Evolutionary conservation across 176 grass and related monocot species (phyloP).

Genomic region (Olyra latifolia): DNA sequence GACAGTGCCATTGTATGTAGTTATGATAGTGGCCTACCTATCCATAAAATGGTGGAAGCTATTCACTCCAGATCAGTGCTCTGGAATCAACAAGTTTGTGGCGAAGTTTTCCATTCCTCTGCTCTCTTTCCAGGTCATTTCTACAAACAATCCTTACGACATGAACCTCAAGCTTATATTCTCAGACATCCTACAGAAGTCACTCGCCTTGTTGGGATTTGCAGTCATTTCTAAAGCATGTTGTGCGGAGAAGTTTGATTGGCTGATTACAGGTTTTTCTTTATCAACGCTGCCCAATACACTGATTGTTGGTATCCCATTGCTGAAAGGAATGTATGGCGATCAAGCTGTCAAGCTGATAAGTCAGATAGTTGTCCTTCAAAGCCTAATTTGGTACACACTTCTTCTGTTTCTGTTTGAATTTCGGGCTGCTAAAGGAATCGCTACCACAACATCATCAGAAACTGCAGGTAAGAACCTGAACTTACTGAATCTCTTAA

Average conservation of each 20-base stretch:
- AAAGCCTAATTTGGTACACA: slow-evolving; percentile 89
- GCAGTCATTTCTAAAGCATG: slow-evolving; percentile 48
- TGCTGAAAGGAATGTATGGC: slow-evolving; percentile 92
- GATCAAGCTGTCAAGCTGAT: slow-evolving; percentile 71
- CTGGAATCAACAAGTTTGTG: slow-evolving; percentile 90
- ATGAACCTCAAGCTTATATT: slow-evolving; percentile 83
- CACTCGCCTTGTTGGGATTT: slow-evolving; percentile 51
- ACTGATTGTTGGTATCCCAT: slow-evolving; percentile 84
- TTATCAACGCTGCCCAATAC: slow-evolving; percentile 88
- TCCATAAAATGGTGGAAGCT: slow-evolving; percentile 93
- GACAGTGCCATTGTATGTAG: slow-evolving; percentile 71
- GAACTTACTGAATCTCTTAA: slow-evolving; percentile 31
- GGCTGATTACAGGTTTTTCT: slow-evolving; percentile 88
- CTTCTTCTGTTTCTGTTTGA: slow-evolving; percentile 75
- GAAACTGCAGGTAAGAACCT: slow-evolving; percentile 59
- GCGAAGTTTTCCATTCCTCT: slow-evolving; percentile 89
- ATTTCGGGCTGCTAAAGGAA: slow-evolving; percentile 55
- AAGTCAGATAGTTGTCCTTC: slow-evolving; percentile 91
- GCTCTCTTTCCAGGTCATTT: slow-evolving; percentile 91
- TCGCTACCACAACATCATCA: slow-evolving; percentile 41
- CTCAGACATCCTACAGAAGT: slow-evolving; percentile 77
- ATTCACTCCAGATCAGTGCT: slow-evolving; percentile 83
- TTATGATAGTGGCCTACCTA: slow-evolving; percentile 89
- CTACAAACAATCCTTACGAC: slow-evolving; percentile 78
- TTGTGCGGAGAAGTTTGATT: slow-evolving; percentile 59